phyloP scores from a whole-genome alignment of 2,329 filamentous ascomycete genomes.

The Fusarium bactridioides region DNA sequence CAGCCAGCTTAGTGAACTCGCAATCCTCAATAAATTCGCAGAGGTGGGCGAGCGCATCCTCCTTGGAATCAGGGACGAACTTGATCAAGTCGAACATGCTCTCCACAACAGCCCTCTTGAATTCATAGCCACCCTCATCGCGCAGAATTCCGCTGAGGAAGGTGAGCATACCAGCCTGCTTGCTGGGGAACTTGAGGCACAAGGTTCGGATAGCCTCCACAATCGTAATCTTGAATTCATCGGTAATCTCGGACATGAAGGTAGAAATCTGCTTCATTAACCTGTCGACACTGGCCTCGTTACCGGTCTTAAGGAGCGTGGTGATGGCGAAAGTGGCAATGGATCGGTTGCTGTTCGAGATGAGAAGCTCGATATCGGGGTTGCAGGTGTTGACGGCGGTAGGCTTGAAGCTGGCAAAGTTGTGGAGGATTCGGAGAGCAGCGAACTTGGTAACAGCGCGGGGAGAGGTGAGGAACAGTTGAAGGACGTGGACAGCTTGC shows the following conservation, averaged over 20 bases:
- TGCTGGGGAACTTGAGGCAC: constrained; percentile 96
- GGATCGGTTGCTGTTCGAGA: constrained; percentile 95
- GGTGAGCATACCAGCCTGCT: constrained; percentile 96
- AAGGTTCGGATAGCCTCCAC: constrained; percentile 97
- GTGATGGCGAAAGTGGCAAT: constrained; percentile 99
- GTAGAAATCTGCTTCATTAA: constrained; percentile 98
- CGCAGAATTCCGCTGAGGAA: constrained; percentile 97
- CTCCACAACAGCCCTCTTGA: constrained; percentile 96
- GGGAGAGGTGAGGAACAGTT: constrained; percentile 95
- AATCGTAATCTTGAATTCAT: constrained; percentile 99
- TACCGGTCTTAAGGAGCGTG: constrained; percentile 96
- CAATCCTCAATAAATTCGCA: constrained; percentile 99
- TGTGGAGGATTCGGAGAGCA: constrained; percentile 93
- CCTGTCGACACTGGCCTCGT: constrained; percentile 94
- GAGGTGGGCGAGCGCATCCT: constrained; percentile 87
- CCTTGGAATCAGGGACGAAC: constrained; percentile 89
- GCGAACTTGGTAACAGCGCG: constrained; percentile 97
- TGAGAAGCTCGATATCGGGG: constrained; percentile 94
- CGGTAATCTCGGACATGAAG: constrained; percentile 99
- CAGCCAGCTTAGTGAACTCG: constrained; percentile 97
- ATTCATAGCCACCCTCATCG: constrained; percentile 97
- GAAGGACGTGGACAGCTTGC: constrained; percentile 92
- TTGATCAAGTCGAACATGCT: constrained; percentile 99
- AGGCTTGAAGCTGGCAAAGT: constrained; percentile 96
- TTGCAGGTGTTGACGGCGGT: constrained; percentile 92